Evolutionary conservation across 2,329 filamentous ascomycete genomes (phyloP), one percentile per base, ranked within the genome.

Genomic region (Plectosphaerella plurivora): DNA sequence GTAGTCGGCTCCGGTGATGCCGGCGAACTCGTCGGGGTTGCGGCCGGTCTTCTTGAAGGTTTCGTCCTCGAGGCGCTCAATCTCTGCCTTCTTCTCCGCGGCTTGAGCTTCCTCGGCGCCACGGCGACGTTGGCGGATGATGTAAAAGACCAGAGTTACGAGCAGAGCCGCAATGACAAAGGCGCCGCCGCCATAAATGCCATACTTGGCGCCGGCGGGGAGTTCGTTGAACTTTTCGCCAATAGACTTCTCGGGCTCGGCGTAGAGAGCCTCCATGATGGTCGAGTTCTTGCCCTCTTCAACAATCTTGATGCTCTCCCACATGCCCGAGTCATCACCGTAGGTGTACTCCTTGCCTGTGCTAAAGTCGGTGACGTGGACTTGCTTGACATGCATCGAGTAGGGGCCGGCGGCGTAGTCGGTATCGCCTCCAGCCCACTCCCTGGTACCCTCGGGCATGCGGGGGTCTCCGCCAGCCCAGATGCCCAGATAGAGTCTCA

Each of bases 341-440:
- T 82, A 91, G 45, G 77, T 68, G 64, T 91, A 92, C 60, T 82
- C 79, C 59, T 82, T 82, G 46, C 83, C 82, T 48, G 75, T 79
- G 62, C 79, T 81, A 69, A 80, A 82, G 59, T 86, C 82, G 51
- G 83, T 71, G 2, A 83, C 66, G 16, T 64, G 65, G 12, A 73
- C 73, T 28, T 76, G 82, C 74, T 88, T 81, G 58, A 93, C 79
- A 55, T 81, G 83, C 88, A 92, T 92, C 60, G 77, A 84, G 72
- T 82, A 93, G 1, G 89, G 89, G 0, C 75, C 85, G 24, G 80
- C 63, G 48, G 66, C 64, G 66, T 86, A 92, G 65, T 91, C 77
- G 42, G 87, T 89, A 50, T 73, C 62, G 53, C 87, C 87, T 51
- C 86, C 86, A 53, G 87, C 87, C 87, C 87, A 90, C 52, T 83